A percentile compares a stretch with the other conserved stretches of the same genome.
These are phyloP conservation scores for Tetrapisispora taiwanensis DNA, from an alignment of 805 yeast genomes.

Conservation along the genomic window DNA sequence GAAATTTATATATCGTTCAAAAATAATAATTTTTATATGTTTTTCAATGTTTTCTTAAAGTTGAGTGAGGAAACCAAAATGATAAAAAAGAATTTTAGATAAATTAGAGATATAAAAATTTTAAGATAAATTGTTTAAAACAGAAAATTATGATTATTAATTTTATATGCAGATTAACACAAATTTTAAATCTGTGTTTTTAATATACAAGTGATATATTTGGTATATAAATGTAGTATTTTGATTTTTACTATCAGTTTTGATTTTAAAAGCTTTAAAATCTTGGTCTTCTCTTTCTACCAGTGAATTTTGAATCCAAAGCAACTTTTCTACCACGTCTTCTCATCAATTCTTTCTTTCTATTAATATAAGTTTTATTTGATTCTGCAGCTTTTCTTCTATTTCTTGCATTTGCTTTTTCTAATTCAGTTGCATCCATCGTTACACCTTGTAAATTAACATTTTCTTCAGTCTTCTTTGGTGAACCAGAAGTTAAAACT, in stretches of 20 bases:
- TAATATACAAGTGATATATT: too few relatives aligned
- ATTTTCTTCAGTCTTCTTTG: slow-evolving; percentile 67
- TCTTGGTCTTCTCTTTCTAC: slow-evolving; percentile 63
- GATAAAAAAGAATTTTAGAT: too few relatives aligned
- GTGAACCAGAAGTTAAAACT: slow-evolving; percentile 55
- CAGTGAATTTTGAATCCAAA: slow-evolving; percentile 82
- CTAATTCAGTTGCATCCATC: slow-evolving; percentile 53
- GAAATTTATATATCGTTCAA: too few relatives aligned
- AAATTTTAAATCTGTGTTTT: background rate
- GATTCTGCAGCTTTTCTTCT: slow-evolving; percentile 44
- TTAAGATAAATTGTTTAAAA: background rate
- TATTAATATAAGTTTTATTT: slow-evolving; percentile 65
- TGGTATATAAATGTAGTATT: too few relatives aligned
- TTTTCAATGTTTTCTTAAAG: too few relatives aligned
- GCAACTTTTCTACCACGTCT: slow-evolving; percentile 88
- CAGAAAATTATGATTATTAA: background rate
- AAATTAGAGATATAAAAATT: background rate
- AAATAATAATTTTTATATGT: too few relatives aligned
- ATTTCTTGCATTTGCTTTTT: slow-evolving; percentile 20
- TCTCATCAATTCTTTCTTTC: slow-evolving; percentile 90
- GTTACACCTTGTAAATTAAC: slow-evolving; percentile 72
- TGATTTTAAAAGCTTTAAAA: too few relatives aligned
- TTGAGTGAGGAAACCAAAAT: too few relatives aligned
- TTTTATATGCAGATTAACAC: background rate
- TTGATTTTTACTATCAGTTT: too few relatives aligned